Percentiles rank a stretch among this genome's conserved stretches.
phyloP scores from a whole-genome alignment of 306 rosid species.

The Cicer pinnatifidum region DNA sequence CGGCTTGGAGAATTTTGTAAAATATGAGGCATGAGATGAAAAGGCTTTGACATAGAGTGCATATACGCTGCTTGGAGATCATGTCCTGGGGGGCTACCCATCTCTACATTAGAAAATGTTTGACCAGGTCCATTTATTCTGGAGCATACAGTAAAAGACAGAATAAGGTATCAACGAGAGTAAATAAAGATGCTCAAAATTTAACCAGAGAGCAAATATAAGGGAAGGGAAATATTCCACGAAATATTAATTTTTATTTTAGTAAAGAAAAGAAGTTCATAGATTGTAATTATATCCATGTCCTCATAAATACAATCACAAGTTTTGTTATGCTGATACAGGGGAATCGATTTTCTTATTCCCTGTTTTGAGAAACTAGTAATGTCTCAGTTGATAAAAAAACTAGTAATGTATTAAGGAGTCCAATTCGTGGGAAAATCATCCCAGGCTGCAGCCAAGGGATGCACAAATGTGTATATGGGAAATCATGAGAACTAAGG shows the following conservation, averaged over 20 bases:
- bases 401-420: slow-evolving; percentile 22
- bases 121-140: slow-evolving; percentile 78
- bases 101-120: slow-evolving; percentile 65
- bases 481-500: slow-evolving; percentile 27
- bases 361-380: slow-evolving; percentile 24
- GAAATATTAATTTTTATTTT: not conserved
- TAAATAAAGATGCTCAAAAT: slow-evolving; percentile 30
- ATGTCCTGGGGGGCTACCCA: slow-evolving; percentile 71
- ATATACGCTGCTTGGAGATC: slow-evolving; percentile 63
- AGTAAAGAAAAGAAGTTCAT: not conserved
- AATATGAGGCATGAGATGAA: slow-evolving; percentile 73
- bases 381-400: not conserved
- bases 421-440: slow-evolving; percentile 29
- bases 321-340: slow-evolving; percentile 10
- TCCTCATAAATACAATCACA: slow-evolving; percentile 26
- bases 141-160: slow-evolving; percentile 44
- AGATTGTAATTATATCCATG: slow-evolving; percentile 10
- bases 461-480: slow-evolving; percentile 21
- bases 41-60: slow-evolving; percentile 66
- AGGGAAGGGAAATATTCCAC: slow-evolving; percentile 27
- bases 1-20: slow-evolving; percentile 90
- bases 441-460: slow-evolving; percentile 36
- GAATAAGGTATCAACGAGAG: slow-evolving; percentile 24
- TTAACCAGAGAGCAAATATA: slow-evolving; percentile 21
- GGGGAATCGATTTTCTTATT: not conserved